A percentile compares a stretch with the other conserved stretches of the same genome.
Evolutionary conservation across 2,329 filamentous ascomycete species (phyloP).

Genomic region (Microsporum audouinii): DNA sequence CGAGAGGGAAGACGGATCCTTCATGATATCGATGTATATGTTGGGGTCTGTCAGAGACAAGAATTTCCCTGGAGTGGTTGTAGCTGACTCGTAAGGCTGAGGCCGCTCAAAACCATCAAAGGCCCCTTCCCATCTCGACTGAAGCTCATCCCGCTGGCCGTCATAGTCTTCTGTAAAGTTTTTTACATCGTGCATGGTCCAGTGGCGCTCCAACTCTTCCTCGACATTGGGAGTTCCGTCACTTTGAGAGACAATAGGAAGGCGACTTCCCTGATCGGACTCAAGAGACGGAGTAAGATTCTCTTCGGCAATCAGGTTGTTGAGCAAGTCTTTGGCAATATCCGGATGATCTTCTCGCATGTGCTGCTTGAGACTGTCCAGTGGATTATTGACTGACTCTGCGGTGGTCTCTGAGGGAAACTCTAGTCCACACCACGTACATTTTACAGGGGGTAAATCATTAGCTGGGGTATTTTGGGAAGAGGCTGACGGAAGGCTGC

Average conservation of each 20-base stretch:
- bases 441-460: conserved; percentile 19
- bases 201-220: conserved; percentile 24
- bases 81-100: conserved; percentile 25
- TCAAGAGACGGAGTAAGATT: conserved; percentile 7
- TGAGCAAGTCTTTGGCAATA: conserved; percentile 12
- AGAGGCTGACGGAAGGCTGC: conserved; percentile 6
- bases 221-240: conserved; percentile 16
- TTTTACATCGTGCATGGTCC: conserved; percentile 28
- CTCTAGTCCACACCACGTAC: conserved; percentile 28
- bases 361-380: conserved; percentile 25
- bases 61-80: conserved; percentile 25
- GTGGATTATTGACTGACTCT: conserved; percentile 15
- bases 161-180: conserved; percentile 28
- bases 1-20: conserved; percentile 32
- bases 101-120: conserved; percentile 25
- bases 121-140: conserved; percentile 23
- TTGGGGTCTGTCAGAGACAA: conserved; percentile 28
- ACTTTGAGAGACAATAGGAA: neutral
- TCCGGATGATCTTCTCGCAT: conserved; percentile 26
- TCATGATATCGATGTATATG: conserved; percentile 27
- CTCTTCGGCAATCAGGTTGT: conserved; percentile 9
- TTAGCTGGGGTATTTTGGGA: conserved; percentile 3
- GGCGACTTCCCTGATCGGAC: conserved; percentile 3
- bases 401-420: conserved; percentile 21
- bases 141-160: conserved; percentile 21